Base-by-base conservation (phyloP, 345 rosid genomes). In the Eucalyptus curtisii region DNA sequence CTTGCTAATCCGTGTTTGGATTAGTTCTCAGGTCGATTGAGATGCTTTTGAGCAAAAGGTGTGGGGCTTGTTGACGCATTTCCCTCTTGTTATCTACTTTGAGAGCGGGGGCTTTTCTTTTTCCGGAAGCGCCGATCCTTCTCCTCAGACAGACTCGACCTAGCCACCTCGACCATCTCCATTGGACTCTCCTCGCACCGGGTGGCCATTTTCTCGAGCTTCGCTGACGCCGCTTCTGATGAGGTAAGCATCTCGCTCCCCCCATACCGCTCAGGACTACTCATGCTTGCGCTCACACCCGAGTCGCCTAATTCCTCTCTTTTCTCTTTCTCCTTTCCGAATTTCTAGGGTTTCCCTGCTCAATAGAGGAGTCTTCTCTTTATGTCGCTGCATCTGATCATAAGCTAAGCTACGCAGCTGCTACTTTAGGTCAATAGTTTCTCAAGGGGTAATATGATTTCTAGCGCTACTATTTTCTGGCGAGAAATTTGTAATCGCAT, bases 81-180 rank as follows among this genome's bases (percentile, higher is more conserved):
- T 37, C 82, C 82, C 7, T 76, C 25, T 2, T 76, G 45, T 71
- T 71, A 37, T 37, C 80, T 10, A 37, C 45, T 37, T 37, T 5
- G 27, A 71, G 81, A 37, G 55, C 55, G 55, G 55, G 22, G 55
- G 22, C 55, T 17, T 17, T 50, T 50, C 55, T 50, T 50, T 19
- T 50, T 50, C 55, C 0, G 4, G 22, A 50, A 50, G 55, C 0
- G 55, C 1, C 22, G 1, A 50, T 50, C 53, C n/a, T n/a, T n/a
- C n/a, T n/a, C n/a, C n/a, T n/a, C n/a, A n/a, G n/a, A n/a, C n/a
- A n/a, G n/a, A n/a, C n/a, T n/a, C n/a, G n/a, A n/a, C n/a, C 53
- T 3, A 50, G 53, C 53, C 53, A 50, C 53, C 53, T 50, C 20
- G 53, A 50, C 53, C 53, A 16, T 50, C 53, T 50, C 53, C 53